Conservation (phyloP, 345 rosid species). For the Aquilaria malaccensis region DNA sequence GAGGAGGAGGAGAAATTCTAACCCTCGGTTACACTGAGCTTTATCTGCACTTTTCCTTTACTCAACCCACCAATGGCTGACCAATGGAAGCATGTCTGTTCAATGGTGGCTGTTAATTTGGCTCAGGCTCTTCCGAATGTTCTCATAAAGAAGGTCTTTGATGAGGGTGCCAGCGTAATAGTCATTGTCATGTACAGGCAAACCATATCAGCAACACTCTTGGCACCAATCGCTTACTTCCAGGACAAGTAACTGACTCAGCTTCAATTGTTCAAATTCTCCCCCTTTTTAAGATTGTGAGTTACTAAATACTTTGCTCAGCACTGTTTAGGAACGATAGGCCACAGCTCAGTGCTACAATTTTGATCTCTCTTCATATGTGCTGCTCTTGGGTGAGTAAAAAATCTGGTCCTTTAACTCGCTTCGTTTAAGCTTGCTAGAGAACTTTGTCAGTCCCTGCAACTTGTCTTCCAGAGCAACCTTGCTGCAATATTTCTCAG, state of each 20-base stretch:
- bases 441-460: not conserved
- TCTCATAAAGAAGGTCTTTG: slow-evolving; percentile 53
- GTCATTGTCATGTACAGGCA: slow-evolving; percentile 63
- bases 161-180: slow-evolving; percentile 53
- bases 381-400: slow-evolving; percentile 55
- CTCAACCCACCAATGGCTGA: slow-evolving; percentile 18
- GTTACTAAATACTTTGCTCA: not conserved
- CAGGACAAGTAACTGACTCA: slow-evolving; percentile 47
- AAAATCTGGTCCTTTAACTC: not conserved
- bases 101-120: slow-evolving; percentile 50
- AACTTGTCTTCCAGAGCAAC: slow-evolving; percentile 28
- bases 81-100: slow-evolving; percentile 46
- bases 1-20: too few species aligned
- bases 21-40: too few species aligned
- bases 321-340: slow-evolving; percentile 41
- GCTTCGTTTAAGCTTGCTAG: not conserved
- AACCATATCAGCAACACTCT: slow-evolving; percentile 41
- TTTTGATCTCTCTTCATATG: slow-evolving; percentile 54
- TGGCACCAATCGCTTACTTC: slow-evolving; percentile 56
- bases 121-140: slow-evolving; percentile 52
- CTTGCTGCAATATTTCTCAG: slow-evolving; percentile 41
- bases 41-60: too few species aligned
- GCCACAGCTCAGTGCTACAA: slow-evolving; percentile 40
- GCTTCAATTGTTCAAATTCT: too few species aligned
- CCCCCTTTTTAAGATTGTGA: not conserved